Evolutionary conservation across 1,139 yeast genomes (phyloP), one percentile per base, ranked within the genome.

Genomic region (Blastobotrys elegans): DNA sequence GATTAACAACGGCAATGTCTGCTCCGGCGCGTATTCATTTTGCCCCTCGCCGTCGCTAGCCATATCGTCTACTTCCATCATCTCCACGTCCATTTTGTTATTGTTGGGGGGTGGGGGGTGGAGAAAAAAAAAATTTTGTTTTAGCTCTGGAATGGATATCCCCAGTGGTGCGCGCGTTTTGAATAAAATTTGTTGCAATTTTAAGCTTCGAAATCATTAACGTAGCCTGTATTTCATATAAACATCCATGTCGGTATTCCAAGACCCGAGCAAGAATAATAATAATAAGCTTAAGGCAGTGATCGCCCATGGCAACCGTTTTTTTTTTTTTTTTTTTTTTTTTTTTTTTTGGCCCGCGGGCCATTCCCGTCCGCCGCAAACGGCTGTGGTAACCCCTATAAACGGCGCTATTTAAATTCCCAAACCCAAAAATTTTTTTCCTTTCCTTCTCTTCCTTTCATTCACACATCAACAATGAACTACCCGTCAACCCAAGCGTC

Each of bases 401-500:
- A n/a, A n/a, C n/a, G n/a, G n/a, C n/a, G n/a, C n/a, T n/a, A n/a
- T 30, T 8, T 30, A 10, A 30, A 38, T 32, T 11, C 24, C 30
- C 14, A 31, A 13, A 24, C 32, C 37, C 34, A 16, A 31, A 20
- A 21, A 30, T 4, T 20, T 27, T 37, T 43, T 21, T 24, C n/a
- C 21, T 29, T 38, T 17, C 38, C n/a, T 38, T 27, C 10, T 11
- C 27, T 36, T 22, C 29, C 32, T 7, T 26, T 18, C 34, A 21
- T 8, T 26, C 14, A 11, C 14, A 35, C 4, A 21, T 4, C 20
- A 43, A 58, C 31, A 41, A 59, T 59, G 61, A 65, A 65, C n/a
- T 53, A 52, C 41, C 64, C 64, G n/a, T 63, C 66, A 2, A 60
- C 59, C 40, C 75, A 71, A 55, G 84, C 84, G 13, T 72, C 84